These are phyloP conservation scores for Tetracladium marchalianum DNA, from an alignment of 495 filamentous ascomycete species.

Conservation along the genomic window DNA sequence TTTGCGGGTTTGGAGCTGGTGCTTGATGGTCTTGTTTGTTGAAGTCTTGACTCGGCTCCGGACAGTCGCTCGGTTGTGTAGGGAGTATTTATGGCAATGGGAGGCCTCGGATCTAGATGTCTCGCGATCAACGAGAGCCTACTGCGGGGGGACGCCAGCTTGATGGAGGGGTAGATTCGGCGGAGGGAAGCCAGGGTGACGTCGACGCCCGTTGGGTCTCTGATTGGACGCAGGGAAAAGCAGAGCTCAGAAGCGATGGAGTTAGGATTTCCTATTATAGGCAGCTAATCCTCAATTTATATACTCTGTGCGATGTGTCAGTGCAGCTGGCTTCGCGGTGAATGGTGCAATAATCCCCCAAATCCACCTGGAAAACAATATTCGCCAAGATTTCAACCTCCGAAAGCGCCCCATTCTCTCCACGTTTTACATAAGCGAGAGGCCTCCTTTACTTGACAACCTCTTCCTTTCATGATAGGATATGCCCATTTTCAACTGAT, in stretches of 20 bases:
- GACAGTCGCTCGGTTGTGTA: constrained; percentile 40
- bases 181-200: constrained; percentile 20
- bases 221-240: constrained; percentile 7
- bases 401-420: no score
- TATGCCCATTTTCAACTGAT: no score
- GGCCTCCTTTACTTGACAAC: no score
- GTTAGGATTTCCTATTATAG: no score
- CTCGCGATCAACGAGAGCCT: constrained; percentile 72
- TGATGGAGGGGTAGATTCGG: constrained; percentile 22
- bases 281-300: no score
- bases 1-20: constrained; percentile 23
- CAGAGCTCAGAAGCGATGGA: not conserved
- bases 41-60: constrained; percentile 19
- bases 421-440: no score
- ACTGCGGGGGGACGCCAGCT: constrained; percentile 51
- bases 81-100: constrained; percentile 54
- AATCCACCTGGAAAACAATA: no score
- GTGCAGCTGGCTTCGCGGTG: no score
- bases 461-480: no score
- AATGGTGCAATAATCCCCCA: no score
- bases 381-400: no score
- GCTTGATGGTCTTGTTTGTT: constrained; percentile 16
- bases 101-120: constrained; percentile 60
- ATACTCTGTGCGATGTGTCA: no score
- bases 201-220: constrained; percentile 8